These are phyloP conservation scores for Paramecium primaurelia DNA, from an alignment of 73 alveolate species.

Conservation along the genomic window DNA sequence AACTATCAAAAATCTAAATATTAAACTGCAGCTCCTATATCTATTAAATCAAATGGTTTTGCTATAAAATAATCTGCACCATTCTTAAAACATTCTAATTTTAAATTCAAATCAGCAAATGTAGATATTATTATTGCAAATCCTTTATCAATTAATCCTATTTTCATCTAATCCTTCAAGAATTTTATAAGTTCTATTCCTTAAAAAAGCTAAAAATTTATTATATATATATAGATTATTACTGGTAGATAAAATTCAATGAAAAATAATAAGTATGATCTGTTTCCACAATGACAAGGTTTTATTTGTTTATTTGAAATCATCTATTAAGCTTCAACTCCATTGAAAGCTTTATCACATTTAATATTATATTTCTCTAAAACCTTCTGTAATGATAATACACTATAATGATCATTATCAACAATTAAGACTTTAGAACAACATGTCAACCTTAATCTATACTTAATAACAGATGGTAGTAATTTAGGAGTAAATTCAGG, in stretches of 20 bases:
- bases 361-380: not conserved
- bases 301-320: not conserved
- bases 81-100: constrained; percentile 4
- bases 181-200: not conserved
- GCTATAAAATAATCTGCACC: not conserved
- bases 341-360: constrained; percentile 24
- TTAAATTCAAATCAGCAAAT: not conserved
- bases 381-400: not conserved
- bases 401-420: constrained; percentile 42
- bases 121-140: not conserved
- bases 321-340: not conserved
- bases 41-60: constrained; percentile 35
- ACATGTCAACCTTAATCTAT: not conserved
- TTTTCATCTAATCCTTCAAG: not conserved
- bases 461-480: not conserved
- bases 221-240: not conserved
- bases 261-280: not conserved
- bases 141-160: not conserved
- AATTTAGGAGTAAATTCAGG: not conserved
- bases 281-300: constrained; percentile 14
- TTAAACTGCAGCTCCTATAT: constrained; percentile 37
- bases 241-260: not conserved
- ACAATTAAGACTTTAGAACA: constrained; percentile 27
- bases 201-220: not conserved
- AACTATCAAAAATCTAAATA: constrained; percentile 22